phyloP scores from a whole-genome alignment of 2,329 filamentous ascomycete genomes.

The Colletotrichum brevisporum region DNA sequence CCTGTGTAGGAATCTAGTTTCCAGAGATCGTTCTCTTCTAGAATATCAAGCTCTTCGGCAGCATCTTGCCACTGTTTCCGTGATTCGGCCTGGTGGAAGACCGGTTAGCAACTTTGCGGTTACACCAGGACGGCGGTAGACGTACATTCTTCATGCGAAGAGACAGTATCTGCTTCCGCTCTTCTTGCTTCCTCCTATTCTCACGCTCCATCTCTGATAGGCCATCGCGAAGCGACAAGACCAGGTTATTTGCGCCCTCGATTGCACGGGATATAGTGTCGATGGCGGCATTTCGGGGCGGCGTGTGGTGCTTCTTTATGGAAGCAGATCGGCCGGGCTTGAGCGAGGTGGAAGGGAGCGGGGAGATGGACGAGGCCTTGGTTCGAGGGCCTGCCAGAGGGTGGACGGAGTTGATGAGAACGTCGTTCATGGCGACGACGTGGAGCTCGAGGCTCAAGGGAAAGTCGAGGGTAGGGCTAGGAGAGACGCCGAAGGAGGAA shows the following conservation, averaged over 20 bases:
- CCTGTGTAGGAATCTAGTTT: conserved; percentile 74
- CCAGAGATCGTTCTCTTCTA: conserved; percentile 88
- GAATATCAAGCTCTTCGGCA: conserved; percentile 81
- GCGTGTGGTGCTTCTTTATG: conserved; percentile 28
- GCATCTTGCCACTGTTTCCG: conserved; percentile 81
- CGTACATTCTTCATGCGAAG: conserved; percentile 76
- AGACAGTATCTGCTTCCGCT: conserved; percentile 74
- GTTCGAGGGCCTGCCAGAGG: conserved; percentile 27
- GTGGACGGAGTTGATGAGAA: conserved; percentile 40
- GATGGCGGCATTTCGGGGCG: conserved; percentile 28
- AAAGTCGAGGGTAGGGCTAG: conserved; percentile 7
- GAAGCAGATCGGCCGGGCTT: conserved; percentile 32
- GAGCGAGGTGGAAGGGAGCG: conserved; percentile 19
- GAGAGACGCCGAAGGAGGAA: conserved; percentile 1
- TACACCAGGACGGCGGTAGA: conserved; percentile 32
- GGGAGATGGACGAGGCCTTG: conserved; percentile 19
- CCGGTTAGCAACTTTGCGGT: not conserved
- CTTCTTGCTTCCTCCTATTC: conserved; percentile 62
- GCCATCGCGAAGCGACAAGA: conserved; percentile 67
- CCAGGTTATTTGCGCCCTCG: conserved; percentile 56
- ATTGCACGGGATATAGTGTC: conserved; percentile 50
- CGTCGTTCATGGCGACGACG: conserved; percentile 39
- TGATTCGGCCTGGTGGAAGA: conserved; percentile 71
- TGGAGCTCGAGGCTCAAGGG: not conserved
- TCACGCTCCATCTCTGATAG: conserved; percentile 65